A percentile compares a stretch with the other conserved stretches of the same genome.
phyloP scores from a whole-genome alignment of 345 rosid species.

The Salix viminalis region DNA sequence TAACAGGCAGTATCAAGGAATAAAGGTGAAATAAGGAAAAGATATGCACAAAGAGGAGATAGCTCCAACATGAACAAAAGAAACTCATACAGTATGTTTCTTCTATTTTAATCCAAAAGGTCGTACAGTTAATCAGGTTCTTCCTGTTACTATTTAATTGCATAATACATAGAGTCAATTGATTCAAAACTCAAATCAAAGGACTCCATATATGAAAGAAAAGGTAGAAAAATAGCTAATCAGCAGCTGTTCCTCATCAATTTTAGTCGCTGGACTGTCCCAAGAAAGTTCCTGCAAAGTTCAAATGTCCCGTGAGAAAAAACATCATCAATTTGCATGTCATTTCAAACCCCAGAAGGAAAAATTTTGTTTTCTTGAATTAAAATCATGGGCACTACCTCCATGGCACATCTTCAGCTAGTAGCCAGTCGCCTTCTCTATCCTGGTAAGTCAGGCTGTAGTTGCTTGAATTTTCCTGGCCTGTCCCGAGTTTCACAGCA shows the following conservation, averaged over 20 bases:
- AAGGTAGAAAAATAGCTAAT: not conserved
- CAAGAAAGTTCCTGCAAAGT: slow-evolving; percentile 33
- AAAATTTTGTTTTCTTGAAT: not conserved
- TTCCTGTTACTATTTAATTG: not conserved
- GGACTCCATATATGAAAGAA: not conserved
- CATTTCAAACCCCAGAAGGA: not conserved
- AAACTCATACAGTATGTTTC: not conserved
- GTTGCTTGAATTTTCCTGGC: slow-evolving; percentile 22
- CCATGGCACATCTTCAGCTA: slow-evolving; percentile 37
- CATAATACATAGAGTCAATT: not conserved
- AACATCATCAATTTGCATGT: not conserved
- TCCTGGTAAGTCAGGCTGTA: slow-evolving; percentile 36
- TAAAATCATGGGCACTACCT: slow-evolving; percentile 21
- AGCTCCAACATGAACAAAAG: not conserved
- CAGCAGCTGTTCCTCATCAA: slow-evolving; percentile 19
- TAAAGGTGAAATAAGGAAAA: not conserved
- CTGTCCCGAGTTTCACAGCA: slow-evolving; percentile 10
- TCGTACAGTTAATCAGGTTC: slow-evolving; percentile 5
- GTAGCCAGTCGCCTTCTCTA: slow-evolving; percentile 40
- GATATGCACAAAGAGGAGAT: not conserved
- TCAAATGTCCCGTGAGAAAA: not conserved
- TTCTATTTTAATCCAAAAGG: not conserved
- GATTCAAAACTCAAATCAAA: not conserved
- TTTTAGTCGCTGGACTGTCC: slow-evolving; percentile 33
- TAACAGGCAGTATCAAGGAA: not conserved